Conservation (phyloP, 768 basidiomycete genomes). For the Termitomyces sp. region DNA sequence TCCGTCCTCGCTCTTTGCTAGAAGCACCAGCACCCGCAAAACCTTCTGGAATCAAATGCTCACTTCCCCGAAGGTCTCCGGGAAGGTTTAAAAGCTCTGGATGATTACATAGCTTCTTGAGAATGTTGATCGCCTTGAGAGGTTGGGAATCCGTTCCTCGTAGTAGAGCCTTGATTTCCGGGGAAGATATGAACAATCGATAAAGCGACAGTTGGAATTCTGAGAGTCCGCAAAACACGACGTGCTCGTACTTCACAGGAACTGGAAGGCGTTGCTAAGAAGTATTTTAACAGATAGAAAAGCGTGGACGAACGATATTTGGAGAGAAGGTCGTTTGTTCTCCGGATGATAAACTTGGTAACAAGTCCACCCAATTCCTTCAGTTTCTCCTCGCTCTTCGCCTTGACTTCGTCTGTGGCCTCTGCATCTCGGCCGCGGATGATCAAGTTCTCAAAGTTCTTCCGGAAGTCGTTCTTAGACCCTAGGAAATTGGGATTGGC, state of each 20-base stretch:
- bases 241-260: slow-evolving; percentile 98
- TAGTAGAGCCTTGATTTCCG: slow-evolving; percentile 86
- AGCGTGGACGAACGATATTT: slow-evolving; percentile 74
- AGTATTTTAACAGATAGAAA: neutral
- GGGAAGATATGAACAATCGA: slow-evolving; percentile 86
- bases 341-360: slow-evolving; percentile 90
- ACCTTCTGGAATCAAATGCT: slow-evolving; percentile 75
- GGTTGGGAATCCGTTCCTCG: slow-evolving; percentile 88
- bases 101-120: slow-evolving; percentile 96
- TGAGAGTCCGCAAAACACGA: slow-evolving; percentile 89
- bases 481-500: slow-evolving; percentile 91
- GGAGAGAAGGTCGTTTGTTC: slow-evolving; percentile 91
- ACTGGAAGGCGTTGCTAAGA: slow-evolving; percentile 44
- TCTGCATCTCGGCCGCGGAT: slow-evolving; percentile 88
- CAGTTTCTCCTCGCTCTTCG: slow-evolving; percentile 82
- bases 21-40: slow-evolving; percentile 58
- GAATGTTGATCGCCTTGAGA: slow-evolving; percentile 91
- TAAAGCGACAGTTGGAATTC: slow-evolving; percentile 84
- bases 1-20: slow-evolving; percentile 38
- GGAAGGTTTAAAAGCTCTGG: slow-evolving; percentile 88
- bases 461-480: slow-evolving; percentile 85
- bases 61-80: slow-evolving; percentile 78
- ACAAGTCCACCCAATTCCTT: slow-evolving; percentile 87
- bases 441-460: slow-evolving; percentile 92
- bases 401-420: slow-evolving; percentile 75